Conservation (phyloP, 1,139 yeast species). For the Pichia sp. region DNA sequence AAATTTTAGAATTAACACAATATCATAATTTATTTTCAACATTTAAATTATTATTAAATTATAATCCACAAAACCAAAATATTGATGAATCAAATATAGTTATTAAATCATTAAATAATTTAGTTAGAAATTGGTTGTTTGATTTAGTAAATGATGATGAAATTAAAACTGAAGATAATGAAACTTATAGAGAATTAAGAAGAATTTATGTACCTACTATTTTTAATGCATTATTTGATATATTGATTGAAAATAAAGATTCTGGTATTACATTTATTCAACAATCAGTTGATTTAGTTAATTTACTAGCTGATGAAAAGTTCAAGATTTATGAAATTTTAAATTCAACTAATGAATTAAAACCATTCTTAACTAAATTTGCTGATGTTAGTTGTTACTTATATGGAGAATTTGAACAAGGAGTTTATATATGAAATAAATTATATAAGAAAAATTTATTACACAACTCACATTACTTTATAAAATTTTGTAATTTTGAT, state of each 20-base stretch:
- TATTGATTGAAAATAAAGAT: slow-evolving; percentile 34
- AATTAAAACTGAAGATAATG: slow-evolving; percentile 17
- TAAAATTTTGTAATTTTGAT: neutral
- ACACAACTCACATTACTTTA: neutral
- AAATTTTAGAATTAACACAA: slow-evolving; percentile 23
- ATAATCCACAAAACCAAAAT: neutral
- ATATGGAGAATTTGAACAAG: slow-evolving; percentile 27
- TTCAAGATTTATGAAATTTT: slow-evolving; percentile 49
- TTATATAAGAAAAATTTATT: neutral
- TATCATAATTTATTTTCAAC: slow-evolving; percentile 22
- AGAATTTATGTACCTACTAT: slow-evolving; percentile 69
- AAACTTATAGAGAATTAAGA: slow-evolving; percentile 43
- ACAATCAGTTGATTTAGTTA: slow-evolving; percentile 55
- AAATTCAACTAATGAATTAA: slow-evolving; percentile 47
- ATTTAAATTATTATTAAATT: slow-evolving; percentile 16
- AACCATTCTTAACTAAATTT: slow-evolving; percentile 53
- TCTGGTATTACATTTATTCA: slow-evolving; percentile 29
- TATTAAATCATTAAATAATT: slow-evolving; percentile 15
- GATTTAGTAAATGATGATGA: slow-evolving; percentile 18
- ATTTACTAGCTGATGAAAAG: slow-evolving; percentile 46
- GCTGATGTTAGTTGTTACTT: slow-evolving; percentile 42
- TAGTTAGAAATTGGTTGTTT: slow-evolving; percentile 22
- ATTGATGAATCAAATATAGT: slow-evolving; percentile 7
- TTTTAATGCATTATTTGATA: slow-evolving; percentile 48
- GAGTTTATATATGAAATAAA: slow-evolving; percentile 31